These are phyloP conservation scores for Glutinoglossum americanum DNA, from an alignment of 495 filamentous ascomycete species.

Conservation along the genomic window DNA sequence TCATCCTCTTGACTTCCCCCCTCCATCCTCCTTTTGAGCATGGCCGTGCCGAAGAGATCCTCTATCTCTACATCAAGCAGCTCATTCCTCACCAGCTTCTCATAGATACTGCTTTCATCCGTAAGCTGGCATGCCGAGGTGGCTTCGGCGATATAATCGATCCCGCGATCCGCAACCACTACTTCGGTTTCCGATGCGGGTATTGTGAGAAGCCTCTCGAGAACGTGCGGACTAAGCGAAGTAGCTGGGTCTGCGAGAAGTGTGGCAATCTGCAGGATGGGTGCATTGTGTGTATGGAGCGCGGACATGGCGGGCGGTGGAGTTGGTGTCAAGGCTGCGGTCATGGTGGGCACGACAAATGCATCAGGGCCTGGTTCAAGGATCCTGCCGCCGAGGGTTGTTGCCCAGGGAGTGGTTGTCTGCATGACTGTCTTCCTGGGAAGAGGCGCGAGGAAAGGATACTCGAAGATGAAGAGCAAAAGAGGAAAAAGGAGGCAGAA, in stretches of 20 bases:
- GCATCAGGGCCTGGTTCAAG: slow-evolving; percentile 43
- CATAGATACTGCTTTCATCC: slow-evolving; percentile 43
- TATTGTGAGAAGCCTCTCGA: slow-evolving; percentile 30
- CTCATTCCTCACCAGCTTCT: slow-evolving; percentile 42
- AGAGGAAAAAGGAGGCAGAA: slow-evolving; percentile 14
- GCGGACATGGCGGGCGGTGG: slow-evolving; percentile 25
- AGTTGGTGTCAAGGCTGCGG: slow-evolving; percentile 53
- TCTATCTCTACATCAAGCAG: slow-evolving; percentile 41
- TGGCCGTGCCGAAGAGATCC: slow-evolving; percentile 23
- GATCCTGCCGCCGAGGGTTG: slow-evolving; percentile 36
- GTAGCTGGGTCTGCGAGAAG: slow-evolving; percentile 5
- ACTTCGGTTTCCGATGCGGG: slow-evolving; percentile 26
- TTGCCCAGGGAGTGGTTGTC: slow-evolving; percentile 51
- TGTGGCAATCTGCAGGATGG: background rate
- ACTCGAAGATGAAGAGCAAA: slow-evolving; percentile 16
- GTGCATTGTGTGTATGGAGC: background rate
- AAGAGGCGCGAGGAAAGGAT: slow-evolving; percentile 31
- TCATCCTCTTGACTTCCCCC: slow-evolving; percentile 5
- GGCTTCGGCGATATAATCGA: slow-evolving; percentile 39
- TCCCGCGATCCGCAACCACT: slow-evolving; percentile 26
- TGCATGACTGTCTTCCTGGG: slow-evolving; percentile 50
- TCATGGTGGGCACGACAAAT: slow-evolving; percentile 52
- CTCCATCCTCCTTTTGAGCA: slow-evolving; percentile 19
- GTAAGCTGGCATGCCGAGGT: slow-evolving; percentile 24
- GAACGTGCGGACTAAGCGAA: slow-evolving; percentile 14